Conservation (phyloP, 2,329 filamentous ascomycete species). For the Pestalotiopsis sp. region DNA sequence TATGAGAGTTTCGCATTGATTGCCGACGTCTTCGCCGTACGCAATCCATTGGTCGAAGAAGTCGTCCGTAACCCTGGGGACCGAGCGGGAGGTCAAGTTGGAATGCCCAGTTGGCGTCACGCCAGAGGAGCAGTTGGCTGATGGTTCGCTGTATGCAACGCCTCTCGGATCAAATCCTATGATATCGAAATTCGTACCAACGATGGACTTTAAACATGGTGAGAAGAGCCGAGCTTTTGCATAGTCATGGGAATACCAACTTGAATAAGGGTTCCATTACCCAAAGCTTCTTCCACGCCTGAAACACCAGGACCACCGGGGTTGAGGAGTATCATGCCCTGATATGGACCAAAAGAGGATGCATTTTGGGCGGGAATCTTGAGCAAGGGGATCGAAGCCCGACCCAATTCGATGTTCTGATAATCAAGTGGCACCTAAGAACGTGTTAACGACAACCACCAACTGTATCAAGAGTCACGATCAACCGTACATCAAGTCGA, state of each 20-base stretch:
- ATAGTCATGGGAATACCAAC: slow-evolving; percentile 1
- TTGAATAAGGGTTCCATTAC: slow-evolving; percentile 10
- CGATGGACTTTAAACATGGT: not conserved
- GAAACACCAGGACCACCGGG: slow-evolving; percentile 14
- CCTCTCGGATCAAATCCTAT: slow-evolving; percentile 14
- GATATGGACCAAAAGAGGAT: slow-evolving; percentile 15
- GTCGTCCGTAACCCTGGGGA: slow-evolving; percentile 10
- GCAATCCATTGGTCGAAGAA: slow-evolving; percentile 7
- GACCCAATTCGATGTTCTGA: slow-evolving; percentile 15
- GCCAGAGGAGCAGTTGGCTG: slow-evolving; percentile 13
- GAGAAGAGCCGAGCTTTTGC: not conserved
- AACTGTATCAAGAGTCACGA: too few relatives aligned
- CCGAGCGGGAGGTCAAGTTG: not conserved
- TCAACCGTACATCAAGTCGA: slow-evolving; percentile 21
- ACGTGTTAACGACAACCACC: not conserved
- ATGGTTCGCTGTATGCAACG: slow-evolving; percentile 12
- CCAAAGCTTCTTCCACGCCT: slow-evolving; percentile 12
- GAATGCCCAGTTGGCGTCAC: not conserved
- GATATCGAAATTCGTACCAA: slow-evolving; percentile 14
- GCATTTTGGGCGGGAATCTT: slow-evolving; percentile 16
- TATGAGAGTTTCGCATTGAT: not conserved
- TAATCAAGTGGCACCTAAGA: slow-evolving; percentile 20
- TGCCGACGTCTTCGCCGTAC: slow-evolving; percentile 11
- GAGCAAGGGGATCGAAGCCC: slow-evolving; percentile 17
- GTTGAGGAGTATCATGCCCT: slow-evolving; percentile 18